Evolutionary conservation across 1,284 basidiomycete genomes (phyloP).

Genomic region (Trametes sp.): DNA sequence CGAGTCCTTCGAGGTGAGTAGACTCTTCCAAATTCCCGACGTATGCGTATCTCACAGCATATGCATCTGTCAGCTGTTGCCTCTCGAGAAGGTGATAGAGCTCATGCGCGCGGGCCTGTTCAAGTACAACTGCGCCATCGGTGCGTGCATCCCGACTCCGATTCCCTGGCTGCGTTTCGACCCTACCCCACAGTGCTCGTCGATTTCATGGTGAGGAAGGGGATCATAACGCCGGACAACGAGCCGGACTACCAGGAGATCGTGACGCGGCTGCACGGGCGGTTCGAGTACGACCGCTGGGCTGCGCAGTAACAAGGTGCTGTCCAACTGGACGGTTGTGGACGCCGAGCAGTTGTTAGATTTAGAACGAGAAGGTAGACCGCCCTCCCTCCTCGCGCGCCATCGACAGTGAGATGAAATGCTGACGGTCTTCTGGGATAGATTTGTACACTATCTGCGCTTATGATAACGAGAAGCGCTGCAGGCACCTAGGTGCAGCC

Average conservation of each 20-base stretch:
- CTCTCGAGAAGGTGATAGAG: constrained; percentile 58
- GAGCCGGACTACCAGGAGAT: constrained; percentile 81
- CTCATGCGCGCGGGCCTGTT: constrained; percentile 74
- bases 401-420: no score
- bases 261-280: constrained; percentile 72
- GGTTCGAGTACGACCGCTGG: constrained; percentile 73
- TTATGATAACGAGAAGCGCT: no score
- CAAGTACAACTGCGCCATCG: constrained; percentile 87
- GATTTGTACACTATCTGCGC: no score
- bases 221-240: constrained; percentile 78
- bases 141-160: constrained; percentile 46
- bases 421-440: background rate
- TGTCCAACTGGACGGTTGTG: background rate
- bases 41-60: background rate
- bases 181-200: constrained; percentile 64
- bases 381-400: no score
- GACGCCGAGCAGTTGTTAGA: no score
- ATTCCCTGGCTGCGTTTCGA: no score
- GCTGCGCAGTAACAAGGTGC: background rate
- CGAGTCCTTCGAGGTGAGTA: constrained; percentile 82
- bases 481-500: no score
- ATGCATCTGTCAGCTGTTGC: constrained; percentile 56
- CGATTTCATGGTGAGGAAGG: constrained; percentile 85
- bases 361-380: no score
- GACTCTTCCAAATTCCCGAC: background rate